Conservation (phyloP, 1,284 basidiomycete genomes). For the Neonothopanus nambi region DNA sequence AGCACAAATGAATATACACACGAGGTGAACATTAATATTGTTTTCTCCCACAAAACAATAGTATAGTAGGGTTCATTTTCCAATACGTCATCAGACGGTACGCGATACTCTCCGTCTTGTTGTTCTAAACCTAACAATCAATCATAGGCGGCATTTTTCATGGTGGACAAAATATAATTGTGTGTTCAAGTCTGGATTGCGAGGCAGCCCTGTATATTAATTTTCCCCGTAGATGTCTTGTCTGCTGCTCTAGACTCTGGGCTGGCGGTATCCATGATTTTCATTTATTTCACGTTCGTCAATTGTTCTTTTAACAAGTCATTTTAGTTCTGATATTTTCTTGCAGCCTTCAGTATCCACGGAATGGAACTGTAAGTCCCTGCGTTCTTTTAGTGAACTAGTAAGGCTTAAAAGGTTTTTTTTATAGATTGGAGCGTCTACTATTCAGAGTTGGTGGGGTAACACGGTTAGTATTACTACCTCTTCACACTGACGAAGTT, state of each 20-base stretch:
- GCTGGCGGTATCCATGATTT: conserved; percentile 45
- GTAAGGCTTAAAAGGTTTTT: too few relatives aligned
- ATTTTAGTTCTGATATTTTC: neutral
- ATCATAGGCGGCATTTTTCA: conserved; percentile 50
- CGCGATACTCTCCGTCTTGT: conserved; percentile 22
- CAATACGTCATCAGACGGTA: conserved; percentile 58
- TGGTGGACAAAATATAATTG: conserved; percentile 79
- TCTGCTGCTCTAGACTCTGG: conserved; percentile 54
- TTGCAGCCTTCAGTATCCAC: conserved; percentile 45
- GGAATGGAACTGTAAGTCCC: conserved; percentile 36
- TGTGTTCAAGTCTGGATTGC: too few relatives aligned
- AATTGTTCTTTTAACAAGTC: neutral
- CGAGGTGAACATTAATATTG: too few relatives aligned
- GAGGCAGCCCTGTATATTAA: too few relatives aligned
- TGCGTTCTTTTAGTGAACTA: neutral
- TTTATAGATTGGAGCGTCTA: conserved; percentile 33
- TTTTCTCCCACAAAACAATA: too few relatives aligned
- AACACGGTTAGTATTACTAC: conserved; percentile 41
- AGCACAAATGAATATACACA: too few relatives aligned
- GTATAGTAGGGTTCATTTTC: conserved; percentile 55
- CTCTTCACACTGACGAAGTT: conserved; percentile 2
- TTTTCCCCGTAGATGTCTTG: conserved; percentile 44
- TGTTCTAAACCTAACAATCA: conserved; percentile 37
- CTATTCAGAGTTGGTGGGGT: conserved; percentile 52
- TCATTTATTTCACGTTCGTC: conserved; percentile 52